Evolutionary conservation across 352 stramenopile species (phyloP), one percentile per base, ranked within the genome.

Genomic region (Pythium phragmiticola): DNA sequence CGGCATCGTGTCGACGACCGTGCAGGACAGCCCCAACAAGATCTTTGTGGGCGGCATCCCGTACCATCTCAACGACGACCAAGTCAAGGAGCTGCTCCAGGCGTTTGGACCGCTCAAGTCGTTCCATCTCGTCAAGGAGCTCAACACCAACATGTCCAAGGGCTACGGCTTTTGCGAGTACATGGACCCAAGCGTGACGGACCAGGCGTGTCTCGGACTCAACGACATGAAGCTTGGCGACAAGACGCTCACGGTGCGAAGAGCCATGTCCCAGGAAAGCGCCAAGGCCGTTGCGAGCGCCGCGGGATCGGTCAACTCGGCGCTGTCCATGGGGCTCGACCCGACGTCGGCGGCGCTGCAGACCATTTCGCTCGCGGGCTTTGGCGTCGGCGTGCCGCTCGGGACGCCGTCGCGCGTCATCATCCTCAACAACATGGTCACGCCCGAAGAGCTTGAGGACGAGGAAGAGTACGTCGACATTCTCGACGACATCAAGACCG

Each of bases 151-250:
- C 54, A 73, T 91, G 30, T 98, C 84, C 23, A 99, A 99, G 75
- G 97, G 97, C 59, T 99, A 99, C 75, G 97, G 89, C 30, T 99
- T 99, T 77, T 98, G 97, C 45, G 96, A 99, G 73, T 99, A 98
- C 78, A 73, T 92, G 50, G 94, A 99, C 72, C 73, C 84, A 23
- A 82, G 63, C 34, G 81, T 98, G 23, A 99, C 95, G 16, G 84
- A 97, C 55, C 81, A 92, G 12, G 96, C 96, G 8, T 96, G 95
- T 37, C 75, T 97, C 23, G 96, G 96, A 11, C 76, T 99, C 23
- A 98, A 99, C 72, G 95, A 97, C 47, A 98, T 99, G 92, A 72
- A 84, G 58, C 73, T 98, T 51, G 87, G 90, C 45, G 93, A 97
- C 63, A 95, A 96, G 71, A 97, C 80, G 14, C 74, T 98, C 19